Conservation (phyloP, 805 yeast species). For the Yueomyces sinensis region DNA sequence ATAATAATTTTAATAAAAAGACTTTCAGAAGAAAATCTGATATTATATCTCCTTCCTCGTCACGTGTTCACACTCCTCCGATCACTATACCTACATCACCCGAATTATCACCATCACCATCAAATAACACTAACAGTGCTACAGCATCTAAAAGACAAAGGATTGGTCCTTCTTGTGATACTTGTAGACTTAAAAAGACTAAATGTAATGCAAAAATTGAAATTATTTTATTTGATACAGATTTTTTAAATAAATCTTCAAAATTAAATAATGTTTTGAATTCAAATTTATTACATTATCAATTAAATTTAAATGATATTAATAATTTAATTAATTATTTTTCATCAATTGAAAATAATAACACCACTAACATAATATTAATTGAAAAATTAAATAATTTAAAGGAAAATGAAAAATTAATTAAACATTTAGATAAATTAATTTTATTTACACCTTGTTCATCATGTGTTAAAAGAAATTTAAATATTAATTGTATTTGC, state of each 20-base stretch:
- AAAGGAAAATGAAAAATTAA: constrained; percentile 1
- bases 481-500: constrained; percentile 22
- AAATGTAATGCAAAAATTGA: constrained; percentile 60
- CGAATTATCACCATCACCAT: neutral
- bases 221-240: constrained; percentile 15
- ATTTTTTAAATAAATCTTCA: neutral
- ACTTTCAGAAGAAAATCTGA: neutral
- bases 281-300: constrained; percentile 11
- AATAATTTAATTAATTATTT: neutral
- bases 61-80: neutral
- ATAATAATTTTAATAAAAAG: neutral
- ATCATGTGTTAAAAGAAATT: constrained; percentile 31
- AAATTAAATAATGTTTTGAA: neutral
- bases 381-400: too few relatives aligned
- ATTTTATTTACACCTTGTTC: constrained; percentile 43
- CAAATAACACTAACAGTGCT: neutral
- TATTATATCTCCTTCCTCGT: neutral
- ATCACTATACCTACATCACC: neutral
- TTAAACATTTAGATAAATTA: constrained; percentile 22
- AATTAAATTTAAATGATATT: constrained; percentile 9
- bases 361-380: neutral
- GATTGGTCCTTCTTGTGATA: constrained; percentile 65
- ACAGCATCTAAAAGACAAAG: constrained; percentile 36
- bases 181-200: constrained; percentile 57
- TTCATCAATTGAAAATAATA: neutral